A percentile compares a stretch with the other conserved stretches of the same genome.
Evolutionary conservation across 768 basidiomycete genomes (phyloP).

Genomic region (Pleurotus cornucopiae): DNA sequence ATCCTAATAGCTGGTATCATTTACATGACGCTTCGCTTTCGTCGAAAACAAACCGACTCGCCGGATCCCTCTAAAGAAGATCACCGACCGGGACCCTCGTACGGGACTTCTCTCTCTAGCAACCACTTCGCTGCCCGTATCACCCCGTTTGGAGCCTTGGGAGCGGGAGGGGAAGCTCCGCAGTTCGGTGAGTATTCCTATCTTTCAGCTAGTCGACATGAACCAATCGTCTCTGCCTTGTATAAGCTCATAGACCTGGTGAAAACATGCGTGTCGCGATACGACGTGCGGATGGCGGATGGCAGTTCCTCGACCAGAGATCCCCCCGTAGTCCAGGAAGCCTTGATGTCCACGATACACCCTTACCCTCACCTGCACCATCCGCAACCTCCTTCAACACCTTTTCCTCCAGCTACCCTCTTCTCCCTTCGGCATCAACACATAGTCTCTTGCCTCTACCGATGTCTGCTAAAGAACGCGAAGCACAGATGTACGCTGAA

Average conservation of each 20-base stretch:
- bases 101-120: slow-evolving; percentile 24
- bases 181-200: slow-evolving; percentile 30
- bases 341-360: neutral
- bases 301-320: slow-evolving; percentile 45
- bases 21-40: slow-evolving; percentile 28
- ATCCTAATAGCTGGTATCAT: slow-evolving; percentile 25
- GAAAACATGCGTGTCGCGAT: slow-evolving; percentile 55
- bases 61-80: slow-evolving; percentile 8
- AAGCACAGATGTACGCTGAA: slow-evolving; percentile 3
- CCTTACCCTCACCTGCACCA: slow-evolving; percentile 3
- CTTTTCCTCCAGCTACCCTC: neutral
- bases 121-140: slow-evolving; percentile 36
- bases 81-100: slow-evolving; percentile 20
- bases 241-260: slow-evolving; percentile 45
- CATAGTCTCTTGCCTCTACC: slow-evolving; percentile 2
- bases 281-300: slow-evolving; percentile 49
- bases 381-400: slow-evolving; percentile 2
- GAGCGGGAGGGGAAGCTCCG: slow-evolving; percentile 28
- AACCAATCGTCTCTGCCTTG: neutral
- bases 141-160: slow-evolving; percentile 34
- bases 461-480: neutral
- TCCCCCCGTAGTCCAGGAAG: slow-evolving; percentile 31
- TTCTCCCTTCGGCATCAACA: neutral
- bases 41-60: slow-evolving; percentile 16
- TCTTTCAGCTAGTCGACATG: neutral